phyloP scores from a whole-genome alignment of 768 basidiomycete genomes.

The Termitomyces sp. region DNA sequence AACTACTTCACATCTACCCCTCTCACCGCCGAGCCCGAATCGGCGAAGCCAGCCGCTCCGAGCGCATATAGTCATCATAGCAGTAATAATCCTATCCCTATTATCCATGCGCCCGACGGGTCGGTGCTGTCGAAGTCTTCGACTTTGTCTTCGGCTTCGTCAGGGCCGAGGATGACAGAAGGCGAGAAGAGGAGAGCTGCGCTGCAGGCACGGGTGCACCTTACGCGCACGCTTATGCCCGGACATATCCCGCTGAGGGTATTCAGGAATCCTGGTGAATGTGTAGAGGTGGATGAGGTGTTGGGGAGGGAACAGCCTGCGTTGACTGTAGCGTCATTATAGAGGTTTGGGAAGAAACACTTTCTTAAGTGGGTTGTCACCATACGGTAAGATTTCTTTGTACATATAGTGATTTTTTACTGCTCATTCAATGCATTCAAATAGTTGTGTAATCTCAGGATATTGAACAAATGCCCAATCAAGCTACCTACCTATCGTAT shows the following conservation, averaged over 20 bases:
- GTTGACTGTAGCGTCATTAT: neutral
- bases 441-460: neutral
- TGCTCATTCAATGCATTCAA: neutral
- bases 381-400: neutral
- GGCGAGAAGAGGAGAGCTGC: slow-evolving; percentile 51
- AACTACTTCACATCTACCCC: slow-evolving; percentile 19
- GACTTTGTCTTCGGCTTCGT: slow-evolving; percentile 5
- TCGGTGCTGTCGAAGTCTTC: slow-evolving; percentile 12
- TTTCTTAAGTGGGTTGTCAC: neutral
- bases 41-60: slow-evolving; percentile 1
- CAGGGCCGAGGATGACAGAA: slow-evolving; percentile 30
- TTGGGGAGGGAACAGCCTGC: slow-evolving; percentile 21
- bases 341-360: neutral
- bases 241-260: slow-evolving; percentile 52
- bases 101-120: neutral
- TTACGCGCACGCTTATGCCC: slow-evolving; percentile 57
- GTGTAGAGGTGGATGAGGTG: slow-evolving; percentile 52
- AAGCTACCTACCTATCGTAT: neutral
- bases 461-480: neutral
- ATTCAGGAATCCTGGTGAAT: slow-evolving; percentile 66
- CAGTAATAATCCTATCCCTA: neutral
- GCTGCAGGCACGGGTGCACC: slow-evolving; percentile 60
- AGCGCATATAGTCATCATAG: neutral
- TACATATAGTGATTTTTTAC: neutral
- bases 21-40: slow-evolving; percentile 20